Evolutionary conservation across 2,329 filamentous ascomycete species (phyloP).

Genomic region (Rhynchosporium secalis): DNA sequence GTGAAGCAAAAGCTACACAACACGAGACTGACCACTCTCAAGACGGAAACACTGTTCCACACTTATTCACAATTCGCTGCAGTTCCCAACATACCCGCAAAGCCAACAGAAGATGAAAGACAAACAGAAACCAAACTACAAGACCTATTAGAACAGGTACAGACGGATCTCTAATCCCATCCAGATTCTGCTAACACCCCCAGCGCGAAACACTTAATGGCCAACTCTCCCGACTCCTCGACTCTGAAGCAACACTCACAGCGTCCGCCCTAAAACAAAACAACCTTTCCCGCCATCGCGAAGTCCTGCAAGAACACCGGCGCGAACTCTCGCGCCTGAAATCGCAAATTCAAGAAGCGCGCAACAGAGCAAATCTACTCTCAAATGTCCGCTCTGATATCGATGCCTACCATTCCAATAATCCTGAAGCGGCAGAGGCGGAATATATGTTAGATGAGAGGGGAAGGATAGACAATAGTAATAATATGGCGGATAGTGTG

Average conservation of each 20-base stretch:
- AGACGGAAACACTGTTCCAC: conserved; percentile 85
- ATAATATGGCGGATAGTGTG: conserved; percentile 86
- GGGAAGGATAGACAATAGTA: conserved; percentile 79
- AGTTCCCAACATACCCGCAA: conserved; percentile 73
- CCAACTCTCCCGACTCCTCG: conserved; percentile 84
- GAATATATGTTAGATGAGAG: conserved; percentile 98
- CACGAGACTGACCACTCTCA: conserved; percentile 23
- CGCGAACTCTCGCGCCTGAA: conserved; percentile 78
- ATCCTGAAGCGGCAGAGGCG: conserved; percentile 80
- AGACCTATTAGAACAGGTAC: conserved; percentile 80
- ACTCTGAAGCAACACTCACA: conserved; percentile 84
- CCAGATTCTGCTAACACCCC: conserved; percentile 19
- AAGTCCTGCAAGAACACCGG: conserved; percentile 84
- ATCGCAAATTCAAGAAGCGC: conserved; percentile 70
- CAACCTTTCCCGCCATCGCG: conserved; percentile 87
- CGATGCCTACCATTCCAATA: conserved; percentile 78
- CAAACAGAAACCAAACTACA: conserved; percentile 78
- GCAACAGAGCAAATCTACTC: conserved; percentile 86
- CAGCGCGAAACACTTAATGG: conserved; percentile 80
- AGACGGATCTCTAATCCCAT: conserved; percentile 3
- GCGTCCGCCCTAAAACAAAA: conserved; percentile 96
- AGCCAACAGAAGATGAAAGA: conserved; percentile 82
- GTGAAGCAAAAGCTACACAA: not conserved
- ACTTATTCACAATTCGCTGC: conserved; percentile 90
- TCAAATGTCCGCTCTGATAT: conserved; percentile 91